These are phyloP conservation scores for Fusarium aywerte DNA, from an alignment of 2,329 filamentous ascomycete species.

Conservation along the genomic window DNA sequence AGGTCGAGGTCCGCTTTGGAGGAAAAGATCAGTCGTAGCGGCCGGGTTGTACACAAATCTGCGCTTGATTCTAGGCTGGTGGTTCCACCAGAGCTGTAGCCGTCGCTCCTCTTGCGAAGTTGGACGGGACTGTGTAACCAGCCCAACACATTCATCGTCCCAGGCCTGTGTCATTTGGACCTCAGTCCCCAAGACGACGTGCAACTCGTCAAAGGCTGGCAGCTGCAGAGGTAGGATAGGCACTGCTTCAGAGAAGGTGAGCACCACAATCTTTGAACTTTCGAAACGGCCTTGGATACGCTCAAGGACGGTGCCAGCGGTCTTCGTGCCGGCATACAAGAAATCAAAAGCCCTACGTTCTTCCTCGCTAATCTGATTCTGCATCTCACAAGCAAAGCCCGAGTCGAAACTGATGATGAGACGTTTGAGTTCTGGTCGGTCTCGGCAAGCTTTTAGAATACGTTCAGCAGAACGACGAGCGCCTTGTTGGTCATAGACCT, in stretches of 20 bases:
- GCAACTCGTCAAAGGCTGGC: not conserved
- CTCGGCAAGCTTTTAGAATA: not conserved
- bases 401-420: not conserved
- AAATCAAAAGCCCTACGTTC: too few species aligned
- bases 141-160: not conserved
- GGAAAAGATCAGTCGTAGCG: not conserved
- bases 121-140: not conserved
- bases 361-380: too few species aligned
- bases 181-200: not conserved
- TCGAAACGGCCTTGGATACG: not conserved
- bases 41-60: not conserved
- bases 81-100: not conserved
- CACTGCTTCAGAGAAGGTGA: not conserved
- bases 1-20: not conserved
- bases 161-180: not conserved
- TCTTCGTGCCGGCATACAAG: too few species aligned
- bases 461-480: not conserved
- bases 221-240: not conserved
- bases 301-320: too few species aligned
- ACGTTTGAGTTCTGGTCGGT: not conserved
- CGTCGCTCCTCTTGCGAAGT: not conserved
- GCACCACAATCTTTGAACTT: not conserved
- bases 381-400: too few species aligned
- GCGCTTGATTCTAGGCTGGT: not conserved
- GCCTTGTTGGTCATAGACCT: not conserved